phyloP scores from a whole-genome alignment of 192 early-diverging fungal species.

The Paraglomus brasilianum region DNA sequence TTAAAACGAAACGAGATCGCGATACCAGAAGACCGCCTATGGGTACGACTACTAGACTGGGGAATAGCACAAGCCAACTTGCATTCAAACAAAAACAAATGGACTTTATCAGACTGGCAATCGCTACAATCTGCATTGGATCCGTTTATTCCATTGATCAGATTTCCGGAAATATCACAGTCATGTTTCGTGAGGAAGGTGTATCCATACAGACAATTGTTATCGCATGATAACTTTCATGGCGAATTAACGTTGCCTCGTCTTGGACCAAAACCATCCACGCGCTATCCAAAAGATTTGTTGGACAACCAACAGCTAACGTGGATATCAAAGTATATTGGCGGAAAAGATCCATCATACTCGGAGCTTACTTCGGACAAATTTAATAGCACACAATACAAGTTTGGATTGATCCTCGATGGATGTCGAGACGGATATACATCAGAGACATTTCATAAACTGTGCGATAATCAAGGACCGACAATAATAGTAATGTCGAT shows the following conservation, averaged over 20 bases:
- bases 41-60: not conserved
- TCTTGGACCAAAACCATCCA: too few relatives aligned
- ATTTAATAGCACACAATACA: too few relatives aligned
- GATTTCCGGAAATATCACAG: not conserved
- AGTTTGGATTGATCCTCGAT: not conserved
- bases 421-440: slow-evolving; percentile 16
- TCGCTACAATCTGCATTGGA: not conserved
- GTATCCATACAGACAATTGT: too few relatives aligned
- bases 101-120: not conserved
- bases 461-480: slow-evolving; percentile 32
- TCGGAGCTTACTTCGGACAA: not conserved
- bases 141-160: not conserved
- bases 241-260: too few relatives aligned
- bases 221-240: too few relatives aligned
- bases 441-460: not conserved
- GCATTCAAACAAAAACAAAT: not conserved
- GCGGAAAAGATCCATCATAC: slow-evolving; percentile 26
- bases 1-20: not conserved
- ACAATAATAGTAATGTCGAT: slow-evolving; percentile 26
- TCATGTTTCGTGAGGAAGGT: too few relatives aligned
- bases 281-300: too few relatives aligned
- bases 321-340: too few relatives aligned
- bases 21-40: not conserved
- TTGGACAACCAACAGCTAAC: too few relatives aligned
- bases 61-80: slow-evolving; percentile 12